Conservation (phyloP, 768 basidiomycete species). For the Coprinopsis cinerea region DNA sequence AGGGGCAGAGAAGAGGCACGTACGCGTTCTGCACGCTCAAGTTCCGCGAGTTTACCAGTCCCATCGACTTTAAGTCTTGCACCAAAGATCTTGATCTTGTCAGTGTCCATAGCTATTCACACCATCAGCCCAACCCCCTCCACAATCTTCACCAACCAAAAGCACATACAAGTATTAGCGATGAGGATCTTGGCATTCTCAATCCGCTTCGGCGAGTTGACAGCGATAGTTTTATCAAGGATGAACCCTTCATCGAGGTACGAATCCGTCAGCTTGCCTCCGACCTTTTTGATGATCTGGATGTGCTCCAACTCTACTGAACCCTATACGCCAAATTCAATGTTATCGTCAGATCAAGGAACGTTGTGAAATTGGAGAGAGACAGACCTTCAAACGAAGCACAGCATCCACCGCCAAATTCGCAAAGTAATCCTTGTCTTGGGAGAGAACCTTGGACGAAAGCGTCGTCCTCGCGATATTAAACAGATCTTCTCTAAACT, state of each 20-base stretch:
- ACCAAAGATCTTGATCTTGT: slow-evolving; percentile 99
- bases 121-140: background rate
- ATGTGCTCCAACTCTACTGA: slow-evolving; percentile 97
- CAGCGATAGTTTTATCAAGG: slow-evolving; percentile 91
- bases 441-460: slow-evolving; percentile 91
- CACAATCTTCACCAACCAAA: background rate
- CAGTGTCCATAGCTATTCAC: slow-evolving; percentile 91
- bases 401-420: slow-evolving; percentile 98
- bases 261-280: slow-evolving; percentile 95
- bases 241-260: slow-evolving; percentile 99
- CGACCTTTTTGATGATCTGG: slow-evolving; percentile 99
- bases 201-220: slow-evolving; percentile 90
- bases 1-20: slow-evolving; percentile 18
- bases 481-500: slow-evolving; percentile 86
- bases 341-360: background rate
- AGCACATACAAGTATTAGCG: slow-evolving; percentile 87
- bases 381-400: slow-evolving; percentile 70
- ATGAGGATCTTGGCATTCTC: slow-evolving; percentile 96
- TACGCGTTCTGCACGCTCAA: slow-evolving; percentile 92
- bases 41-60: slow-evolving; percentile 94
- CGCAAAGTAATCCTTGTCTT: slow-evolving; percentile 97
- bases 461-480: slow-evolving; percentile 96
- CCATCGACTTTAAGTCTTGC: slow-evolving; percentile 93
- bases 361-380: background rate
- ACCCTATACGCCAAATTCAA: slow-evolving; percentile 46